Conservation (phyloP, 2,329 filamentous ascomycete species). For the Alternaria longipes region DNA sequence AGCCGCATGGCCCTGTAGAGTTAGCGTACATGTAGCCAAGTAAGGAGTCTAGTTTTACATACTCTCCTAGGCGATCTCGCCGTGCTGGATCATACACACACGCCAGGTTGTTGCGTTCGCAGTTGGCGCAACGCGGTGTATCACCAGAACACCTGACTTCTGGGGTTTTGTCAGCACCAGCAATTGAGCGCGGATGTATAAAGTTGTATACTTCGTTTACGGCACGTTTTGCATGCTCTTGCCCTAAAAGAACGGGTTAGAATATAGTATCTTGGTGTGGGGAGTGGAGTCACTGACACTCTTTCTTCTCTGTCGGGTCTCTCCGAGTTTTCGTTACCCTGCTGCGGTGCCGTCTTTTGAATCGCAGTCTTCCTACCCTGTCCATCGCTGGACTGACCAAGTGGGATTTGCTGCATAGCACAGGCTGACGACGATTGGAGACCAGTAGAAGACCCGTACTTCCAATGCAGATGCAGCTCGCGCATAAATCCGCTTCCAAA, state of each 20-base stretch:
- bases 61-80: slow-evolving; percentile 37
- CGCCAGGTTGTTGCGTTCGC: slow-evolving; percentile 17
- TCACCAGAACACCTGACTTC: slow-evolving; percentile 41
- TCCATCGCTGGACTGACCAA: neutral
- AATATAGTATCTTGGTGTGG: neutral
- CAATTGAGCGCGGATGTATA: neutral
- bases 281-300: slow-evolving; percentile 21
- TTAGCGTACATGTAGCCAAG: neutral
- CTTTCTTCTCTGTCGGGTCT: slow-evolving; percentile 27
- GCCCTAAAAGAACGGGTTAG: slow-evolving; percentile 16
- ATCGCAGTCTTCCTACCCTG: slow-evolving; percentile 28
- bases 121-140: slow-evolving; percentile 29
- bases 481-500: slow-evolving; percentile 1
- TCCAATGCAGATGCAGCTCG: slow-evolving; percentile 5
- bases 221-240: slow-evolving; percentile 36
- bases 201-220: slow-evolving; percentile 30
- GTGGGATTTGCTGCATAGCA: slow-evolving; percentile 9
- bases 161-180: slow-evolving; percentile 4
- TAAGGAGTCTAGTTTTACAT: neutral
- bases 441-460: neutral
- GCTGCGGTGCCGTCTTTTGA: slow-evolving; percentile 19
- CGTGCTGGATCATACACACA: slow-evolving; percentile 39
- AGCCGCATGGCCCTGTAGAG: slow-evolving; percentile 28
- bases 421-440: slow-evolving; percentile 1
- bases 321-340: slow-evolving; percentile 9